These are phyloP conservation scores for Cytospora mali DNA, from an alignment of 2,329 filamentous ascomycete species.

Conservation along the genomic window DNA sequence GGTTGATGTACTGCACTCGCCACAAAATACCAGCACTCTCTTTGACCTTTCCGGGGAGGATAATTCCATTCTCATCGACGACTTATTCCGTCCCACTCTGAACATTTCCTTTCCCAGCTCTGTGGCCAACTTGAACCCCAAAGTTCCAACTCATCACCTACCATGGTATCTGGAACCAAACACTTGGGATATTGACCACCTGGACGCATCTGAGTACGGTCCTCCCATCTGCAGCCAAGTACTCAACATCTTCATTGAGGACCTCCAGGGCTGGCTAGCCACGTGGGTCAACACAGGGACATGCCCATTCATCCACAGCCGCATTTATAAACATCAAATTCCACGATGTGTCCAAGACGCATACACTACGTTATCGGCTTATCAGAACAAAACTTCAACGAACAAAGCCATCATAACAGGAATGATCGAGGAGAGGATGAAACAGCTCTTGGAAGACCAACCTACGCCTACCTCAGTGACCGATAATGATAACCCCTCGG, in stretches of 20 bases:
- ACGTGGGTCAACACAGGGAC: slow-evolving; percentile 35
- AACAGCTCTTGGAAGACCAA: slow-evolving; percentile 23
- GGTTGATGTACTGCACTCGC: not conserved
- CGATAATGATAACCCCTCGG: not conserved
- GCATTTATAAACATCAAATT: slow-evolving; percentile 35
- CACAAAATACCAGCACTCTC: not conserved
- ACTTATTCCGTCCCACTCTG: not conserved
- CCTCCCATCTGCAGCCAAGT: slow-evolving; percentile 9
- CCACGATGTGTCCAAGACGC: slow-evolving; percentile 37
- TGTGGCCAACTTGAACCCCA: not conserved
- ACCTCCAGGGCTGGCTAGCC: slow-evolving; percentile 33
- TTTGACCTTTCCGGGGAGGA: not conserved
- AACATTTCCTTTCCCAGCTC: not conserved
- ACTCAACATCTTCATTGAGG: slow-evolving; percentile 25
- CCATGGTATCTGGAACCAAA: slow-evolving; percentile 20
- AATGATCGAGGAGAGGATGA: slow-evolving; percentile 19
- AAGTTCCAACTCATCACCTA: not conserved
- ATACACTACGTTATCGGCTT: slow-evolving; percentile 33
- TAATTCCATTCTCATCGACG: slow-evolving; percentile 9
- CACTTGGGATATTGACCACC: slow-evolving; percentile 29
- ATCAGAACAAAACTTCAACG: slow-evolving; percentile 28
- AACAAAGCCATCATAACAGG: slow-evolving; percentile 28
- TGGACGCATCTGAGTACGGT: not conserved
- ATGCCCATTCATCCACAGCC: slow-evolving; percentile 38
- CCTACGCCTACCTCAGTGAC: not conserved